phyloP scores from a whole-genome alignment of 179 eudicot genomes.

The Silene coronaria region DNA sequence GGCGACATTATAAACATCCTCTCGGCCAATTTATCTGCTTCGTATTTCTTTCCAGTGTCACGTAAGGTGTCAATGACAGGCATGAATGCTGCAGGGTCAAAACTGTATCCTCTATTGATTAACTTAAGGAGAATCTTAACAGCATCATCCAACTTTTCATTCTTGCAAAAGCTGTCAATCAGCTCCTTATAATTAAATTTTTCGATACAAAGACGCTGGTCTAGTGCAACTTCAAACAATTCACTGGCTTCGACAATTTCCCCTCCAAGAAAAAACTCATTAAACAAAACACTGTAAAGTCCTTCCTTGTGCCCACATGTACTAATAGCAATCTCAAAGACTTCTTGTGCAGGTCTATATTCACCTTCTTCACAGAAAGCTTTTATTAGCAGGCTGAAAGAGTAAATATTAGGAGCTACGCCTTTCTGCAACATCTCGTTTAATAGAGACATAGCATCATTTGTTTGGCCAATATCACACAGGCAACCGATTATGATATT shows the following conservation, averaged over 20 bases:
- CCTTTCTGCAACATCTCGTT: constrained; percentile 70
- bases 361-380: constrained; percentile 78
- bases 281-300: constrained; percentile 62
- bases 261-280: constrained; percentile 70
- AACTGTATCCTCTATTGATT: constrained; percentile 47
- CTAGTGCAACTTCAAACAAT: constrained; percentile 57
- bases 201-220: constrained; percentile 54
- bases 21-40: constrained; percentile 70
- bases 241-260: constrained; percentile 63
- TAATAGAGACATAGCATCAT: constrained; percentile 66
- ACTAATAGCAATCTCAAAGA: constrained; percentile 56
- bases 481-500: constrained; percentile 55
- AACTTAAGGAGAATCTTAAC: constrained; percentile 45
- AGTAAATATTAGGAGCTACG: constrained; percentile 54
- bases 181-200: constrained; percentile 63
- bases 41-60: constrained; percentile 57
- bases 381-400: constrained; percentile 58
- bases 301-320: constrained; percentile 64
- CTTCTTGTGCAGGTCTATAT: constrained; percentile 75
- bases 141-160: constrained; percentile 60
- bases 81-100: constrained; percentile 78
- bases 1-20: constrained; percentile 63
- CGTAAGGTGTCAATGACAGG: constrained; percentile 73
- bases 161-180: constrained; percentile 53
- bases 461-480: constrained; percentile 59